phyloP scores from a whole-genome alignment of 1,139 yeast genomes.

The Arxiozyma bovina region DNA sequence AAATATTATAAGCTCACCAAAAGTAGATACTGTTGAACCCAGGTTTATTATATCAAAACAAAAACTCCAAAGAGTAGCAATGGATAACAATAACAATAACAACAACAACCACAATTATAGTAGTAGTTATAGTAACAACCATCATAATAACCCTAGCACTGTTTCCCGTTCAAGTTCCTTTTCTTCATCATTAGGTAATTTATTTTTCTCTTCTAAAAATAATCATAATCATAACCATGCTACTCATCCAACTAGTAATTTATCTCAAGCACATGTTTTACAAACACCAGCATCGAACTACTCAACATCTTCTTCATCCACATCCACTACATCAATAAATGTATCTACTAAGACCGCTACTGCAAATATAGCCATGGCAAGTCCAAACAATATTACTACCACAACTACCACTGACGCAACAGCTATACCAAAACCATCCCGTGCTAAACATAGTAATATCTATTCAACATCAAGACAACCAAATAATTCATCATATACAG shows the following conservation, averaged over 20 bases:
- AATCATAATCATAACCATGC: conserved; percentile 13
- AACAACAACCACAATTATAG: background rate
- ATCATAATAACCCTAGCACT: conserved; percentile 26
- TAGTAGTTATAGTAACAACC: conserved; percentile 25
- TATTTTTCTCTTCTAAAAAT: conserved; percentile 31
- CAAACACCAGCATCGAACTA: conserved; percentile 4
- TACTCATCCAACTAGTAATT: conserved; percentile 1
- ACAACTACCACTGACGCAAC: conserved; percentile 14
- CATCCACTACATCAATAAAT: background rate
- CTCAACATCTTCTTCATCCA: conserved; percentile 3
- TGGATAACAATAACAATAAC: conserved; percentile 17
- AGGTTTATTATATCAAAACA: conserved; percentile 67
- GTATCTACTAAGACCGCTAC: background rate
- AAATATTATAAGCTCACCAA: conserved; percentile 62
- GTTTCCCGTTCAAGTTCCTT: conserved; percentile 44
- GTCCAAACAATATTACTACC: conserved; percentile 14
- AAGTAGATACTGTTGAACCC: conserved; percentile 56
- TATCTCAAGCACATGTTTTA: background rate
- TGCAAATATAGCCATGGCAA: background rate
- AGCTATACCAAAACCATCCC: conserved; percentile 29
- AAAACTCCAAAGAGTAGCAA: conserved; percentile 49
- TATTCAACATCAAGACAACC: conserved; percentile 30
- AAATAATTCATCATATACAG: conserved; percentile 21
- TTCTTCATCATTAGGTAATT: conserved; percentile 34
- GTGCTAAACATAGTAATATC: conserved; percentile 29